Evolutionary conservation across 306 rosid species (phyloP), one percentile per base, ranked within the genome.

Genomic region (Gastrolobium villosum): DNA sequence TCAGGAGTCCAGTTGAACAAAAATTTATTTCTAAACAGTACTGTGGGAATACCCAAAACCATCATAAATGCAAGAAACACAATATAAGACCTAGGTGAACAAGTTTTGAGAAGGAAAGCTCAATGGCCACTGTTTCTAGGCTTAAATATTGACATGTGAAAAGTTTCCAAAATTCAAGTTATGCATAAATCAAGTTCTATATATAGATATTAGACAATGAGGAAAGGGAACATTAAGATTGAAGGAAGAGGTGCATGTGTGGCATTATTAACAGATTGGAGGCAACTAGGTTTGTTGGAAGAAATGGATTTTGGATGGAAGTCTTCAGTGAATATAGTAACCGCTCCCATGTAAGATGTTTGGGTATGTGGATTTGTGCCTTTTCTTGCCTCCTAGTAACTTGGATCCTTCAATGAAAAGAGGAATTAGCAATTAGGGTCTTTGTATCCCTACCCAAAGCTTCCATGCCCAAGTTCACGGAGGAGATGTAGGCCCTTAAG

Each of bases 221-320:
- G 72, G 45, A 10, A 46, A 52, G 14, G 0, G 40, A 82, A 82
- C 40, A 37, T 68, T 2, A 77, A 45, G 60, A 4, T 80, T 34
- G 82, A 74, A 65, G 87, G 79, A 14, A 64, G 65, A n/a, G 82
- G 90, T 44, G 85, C 87, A 39, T 46, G 85, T 1, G 26, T 70
- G 84, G 82, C n/a, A n/a, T n/a, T 77, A 6, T 70, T 86, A 26
- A 88, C 90, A 10, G 88, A 88, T 82, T 88, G 92, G 90, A 79
- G 92, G 69, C 85, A 88, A 26, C 50, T 88, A 63, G 79, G 83
- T 40, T 86, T 88, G 72, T 20, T 84, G 77, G 84, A 84, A 43
- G 88, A 86, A 74, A 84, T 74, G 70, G 86, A 81, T 65, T 79
- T 88, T 68, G 92, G 92, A 41, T 82, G 87, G 79, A 86, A 85